Conservation (phyloP, 805 yeast species). For the Wickerhamiella hasegawae region DNA sequence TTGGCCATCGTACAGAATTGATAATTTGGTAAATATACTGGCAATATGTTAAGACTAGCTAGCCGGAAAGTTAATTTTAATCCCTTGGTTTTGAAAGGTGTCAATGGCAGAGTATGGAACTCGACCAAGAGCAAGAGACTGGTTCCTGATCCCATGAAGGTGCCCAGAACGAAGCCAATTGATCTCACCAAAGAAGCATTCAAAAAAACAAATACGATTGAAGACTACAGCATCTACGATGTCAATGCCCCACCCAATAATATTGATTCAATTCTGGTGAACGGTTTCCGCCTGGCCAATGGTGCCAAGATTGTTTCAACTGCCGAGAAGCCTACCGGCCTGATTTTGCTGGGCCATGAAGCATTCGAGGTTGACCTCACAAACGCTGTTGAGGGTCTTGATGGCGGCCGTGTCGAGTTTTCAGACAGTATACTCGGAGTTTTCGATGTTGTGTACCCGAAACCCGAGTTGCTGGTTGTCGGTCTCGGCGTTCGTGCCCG, state of each 20-base stretch:
- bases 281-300: slow-evolving; percentile 46
- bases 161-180: slow-evolving; percentile 11
- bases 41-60: too few species aligned
- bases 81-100: too few species aligned
- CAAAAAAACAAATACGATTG: slow-evolving; percentile 15
- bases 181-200: slow-evolving; percentile 14
- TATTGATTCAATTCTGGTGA: slow-evolving; percentile 32
- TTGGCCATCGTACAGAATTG: too few species aligned
- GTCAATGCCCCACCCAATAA: slow-evolving; percentile 32
- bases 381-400: slow-evolving; percentile 27
- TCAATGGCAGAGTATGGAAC: too few species aligned
- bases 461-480: slow-evolving; percentile 57
- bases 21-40: too few species aligned
- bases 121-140: slow-evolving; percentile 8
- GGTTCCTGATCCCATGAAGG: slow-evolving; percentile 15
- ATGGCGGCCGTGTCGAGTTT: slow-evolving; percentile 39
- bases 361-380: slow-evolving; percentile 41
- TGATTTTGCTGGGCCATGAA: slow-evolving; percentile 29
- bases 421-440: slow-evolving; percentile 28
- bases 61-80: too few species aligned
- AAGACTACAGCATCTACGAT: slow-evolving; percentile 30
- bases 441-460: slow-evolving; percentile 46
- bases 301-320: slow-evolving; percentile 26
- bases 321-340: slow-evolving; percentile 14
- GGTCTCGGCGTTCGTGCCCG: slow-evolving; percentile 54